Evolutionary conservation across 2,329 filamentous ascomycete species (phyloP).

Genomic region (Alternaria solani): DNA sequence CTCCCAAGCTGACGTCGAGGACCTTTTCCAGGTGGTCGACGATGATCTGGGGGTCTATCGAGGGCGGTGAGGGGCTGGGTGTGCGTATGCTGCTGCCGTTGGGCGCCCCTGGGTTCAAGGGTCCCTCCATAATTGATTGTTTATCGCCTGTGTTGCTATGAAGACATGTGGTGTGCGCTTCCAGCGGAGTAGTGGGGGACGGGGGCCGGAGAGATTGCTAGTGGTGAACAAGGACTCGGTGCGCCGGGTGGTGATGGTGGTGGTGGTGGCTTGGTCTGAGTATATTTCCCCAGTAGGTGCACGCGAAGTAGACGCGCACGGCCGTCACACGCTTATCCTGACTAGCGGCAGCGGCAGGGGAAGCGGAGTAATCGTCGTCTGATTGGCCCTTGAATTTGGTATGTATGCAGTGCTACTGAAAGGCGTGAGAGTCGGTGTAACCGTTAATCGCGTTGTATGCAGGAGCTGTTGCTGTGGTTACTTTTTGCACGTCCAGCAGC

Average conservation of each 20-base stretch:
- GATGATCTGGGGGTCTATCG: constrained; percentile 58
- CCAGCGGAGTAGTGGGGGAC: constrained; percentile 16
- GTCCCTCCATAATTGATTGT: constrained; percentile 51
- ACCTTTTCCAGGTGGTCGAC: constrained; percentile 59
- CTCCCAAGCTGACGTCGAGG: constrained; percentile 59
- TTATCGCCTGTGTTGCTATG: constrained; percentile 34
- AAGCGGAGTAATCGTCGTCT: constrained; percentile 26
- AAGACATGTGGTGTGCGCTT: constrained; percentile 46
- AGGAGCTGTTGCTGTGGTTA: neutral
- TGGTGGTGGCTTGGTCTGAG: constrained; percentile 35
- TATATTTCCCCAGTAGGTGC: constrained; percentile 21
- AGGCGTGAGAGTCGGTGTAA: neutral
- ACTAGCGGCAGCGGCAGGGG: constrained; percentile 32
- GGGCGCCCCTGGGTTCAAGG: constrained; percentile 51
- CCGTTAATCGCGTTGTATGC: neutral
- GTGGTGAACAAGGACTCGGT: constrained; percentile 14
- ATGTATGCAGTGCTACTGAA: constrained; percentile 9
- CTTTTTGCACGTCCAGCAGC: constrained; percentile 1
- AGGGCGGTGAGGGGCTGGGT: constrained; percentile 48
- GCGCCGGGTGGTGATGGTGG: constrained; percentile 32
- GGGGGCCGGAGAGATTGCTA: constrained; percentile 12
- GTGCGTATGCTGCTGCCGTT: constrained; percentile 50
- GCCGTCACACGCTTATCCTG: constrained; percentile 21
- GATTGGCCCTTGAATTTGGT: constrained; percentile 26
- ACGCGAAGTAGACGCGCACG: constrained; percentile 27